Percentiles rank a stretch among this genome's conserved stretches.
phyloP scores from a whole-genome alignment of 2,329 filamentous ascomycete genomes.

The Talaromyces sp. region DNA sequence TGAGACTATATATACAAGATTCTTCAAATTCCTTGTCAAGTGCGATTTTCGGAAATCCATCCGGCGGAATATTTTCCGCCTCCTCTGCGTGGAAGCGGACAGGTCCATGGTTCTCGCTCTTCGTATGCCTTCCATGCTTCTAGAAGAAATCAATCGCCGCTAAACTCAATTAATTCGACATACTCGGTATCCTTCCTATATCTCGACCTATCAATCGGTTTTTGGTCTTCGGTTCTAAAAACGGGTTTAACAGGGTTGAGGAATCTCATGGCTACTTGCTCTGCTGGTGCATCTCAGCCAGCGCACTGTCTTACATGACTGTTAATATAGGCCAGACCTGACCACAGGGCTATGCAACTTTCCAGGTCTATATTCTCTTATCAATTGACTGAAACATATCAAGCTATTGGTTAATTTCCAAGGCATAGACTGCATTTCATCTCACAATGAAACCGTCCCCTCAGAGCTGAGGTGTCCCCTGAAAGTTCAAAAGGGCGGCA shows the following conservation, averaged over 20 bases:
- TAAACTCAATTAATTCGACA: neutral
- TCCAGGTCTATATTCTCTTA: neutral
- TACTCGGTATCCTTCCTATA: no score
- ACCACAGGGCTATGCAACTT: neutral
- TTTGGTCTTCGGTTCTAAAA: neutral
- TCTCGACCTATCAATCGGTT: neutral
- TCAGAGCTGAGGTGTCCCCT: neutral
- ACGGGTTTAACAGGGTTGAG: neutral
- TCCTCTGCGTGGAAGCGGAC: neutral
- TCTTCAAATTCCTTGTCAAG: no score
- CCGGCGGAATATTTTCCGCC: no score
- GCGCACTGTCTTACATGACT: neutral
- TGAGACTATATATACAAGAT: no score
- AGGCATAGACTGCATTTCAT: neutral
- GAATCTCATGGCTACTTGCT: neutral
- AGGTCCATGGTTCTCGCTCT: neutral
- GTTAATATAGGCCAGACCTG: neutral
- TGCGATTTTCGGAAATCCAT: no score
- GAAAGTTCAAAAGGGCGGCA: neutral
- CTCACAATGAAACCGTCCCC: neutral
- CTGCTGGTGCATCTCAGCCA: neutral
- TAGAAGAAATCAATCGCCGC: neutral
- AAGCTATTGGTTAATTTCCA: neutral
- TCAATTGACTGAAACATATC: neutral
- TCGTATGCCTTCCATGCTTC: neutral